A percentile compares a stretch with the other conserved stretches of the same genome.
Evolutionary conservation across 306 rosid species (phyloP).

Genomic region (Delonix regia): DNA sequence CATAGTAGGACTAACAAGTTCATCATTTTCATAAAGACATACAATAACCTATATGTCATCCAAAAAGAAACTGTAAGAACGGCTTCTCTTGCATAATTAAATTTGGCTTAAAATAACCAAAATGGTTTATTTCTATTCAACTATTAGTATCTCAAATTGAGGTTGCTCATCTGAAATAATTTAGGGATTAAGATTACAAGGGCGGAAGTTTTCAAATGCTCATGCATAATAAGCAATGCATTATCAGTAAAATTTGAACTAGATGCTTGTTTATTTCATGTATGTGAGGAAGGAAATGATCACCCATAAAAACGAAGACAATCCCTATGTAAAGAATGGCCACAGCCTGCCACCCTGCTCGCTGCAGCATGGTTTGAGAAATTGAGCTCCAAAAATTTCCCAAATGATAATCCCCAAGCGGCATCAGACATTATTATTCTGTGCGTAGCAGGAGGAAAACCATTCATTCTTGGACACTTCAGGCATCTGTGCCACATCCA

Average conservation of each 20-base stretch:
- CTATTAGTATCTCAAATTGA: background rate
- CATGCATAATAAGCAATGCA: constrained; percentile 6
- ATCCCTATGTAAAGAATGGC: constrained; percentile 71
- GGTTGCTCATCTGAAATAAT: background rate
- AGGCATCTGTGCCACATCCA: constrained; percentile 91
- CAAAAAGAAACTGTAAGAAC: background rate
- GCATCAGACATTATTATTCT: constrained; percentile 79
- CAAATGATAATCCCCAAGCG: constrained; percentile 23
- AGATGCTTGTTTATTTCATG: constrained; percentile 22
- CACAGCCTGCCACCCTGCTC: constrained; percentile 71
- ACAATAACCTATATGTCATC: background rate
- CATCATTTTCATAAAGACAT: constrained; percentile 4
- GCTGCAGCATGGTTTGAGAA: constrained; percentile 25
- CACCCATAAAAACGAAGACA: constrained; percentile 25
- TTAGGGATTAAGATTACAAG: background rate
- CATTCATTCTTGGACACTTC: constrained; percentile 62
- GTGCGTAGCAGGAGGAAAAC: constrained; percentile 72
- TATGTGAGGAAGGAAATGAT: background rate
- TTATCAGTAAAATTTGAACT: background rate
- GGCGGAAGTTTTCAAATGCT: background rate
- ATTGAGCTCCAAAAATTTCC: constrained; percentile 25
- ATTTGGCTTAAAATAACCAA: background rate
- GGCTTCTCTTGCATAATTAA: background rate
- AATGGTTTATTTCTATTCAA: background rate
- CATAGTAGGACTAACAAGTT: background rate